Base-by-base conservation (phyloP, 2,329 filamentous ascomycete genomes). In the Scedosporium dehoogii region DNA sequence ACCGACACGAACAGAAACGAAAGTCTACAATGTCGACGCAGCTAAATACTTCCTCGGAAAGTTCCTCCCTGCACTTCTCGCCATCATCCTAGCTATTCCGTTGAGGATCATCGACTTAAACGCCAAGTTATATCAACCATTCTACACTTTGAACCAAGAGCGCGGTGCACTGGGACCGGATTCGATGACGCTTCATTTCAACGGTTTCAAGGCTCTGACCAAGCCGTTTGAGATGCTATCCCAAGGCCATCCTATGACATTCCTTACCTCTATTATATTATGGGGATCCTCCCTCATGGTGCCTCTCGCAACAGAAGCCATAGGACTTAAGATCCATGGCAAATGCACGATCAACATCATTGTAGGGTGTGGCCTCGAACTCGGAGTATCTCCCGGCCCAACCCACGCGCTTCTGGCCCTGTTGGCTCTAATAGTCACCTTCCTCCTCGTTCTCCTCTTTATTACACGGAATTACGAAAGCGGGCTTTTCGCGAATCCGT, bases 61-160 rank as follows among this genome's bases (percentile, higher is more conserved):
- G 44, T 79, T 79, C 64, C 67, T 79, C 1, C 77, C 78, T 0
- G 67, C 75, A 0, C 69, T 79, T 2, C 60, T 78, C 1, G 74
- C 75, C 16, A 71, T 79, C 0, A 60, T 74, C 14, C 69, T 78
- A 1, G 70, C 72, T 9, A 73, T 78, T 57, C 72, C 73, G 0
- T 71, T 78, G 41, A 72, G 76, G 2, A 70, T 77, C 21, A 66
- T 79, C 61, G 74, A 77, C 63, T 69, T 72, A 59, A 73, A 74
- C 62, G 75, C 71, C 0, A 75, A 76, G 60, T 70, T 75, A 10
- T 77, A 75, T 51, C 75, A 77, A 63, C 78, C 78, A 1, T 79
- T 79, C 66, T 74, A 76, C 59, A 72, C 75, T 1, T 68, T 83
- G 2, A 69, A 74, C 5, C 69, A 67, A 7, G 65, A 69, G 0